Evolutionary conservation across 1,284 basidiomycete genomes (phyloP), one percentile per base, ranked within the genome.

Genomic region (Ceratobasidium sp.): DNA sequence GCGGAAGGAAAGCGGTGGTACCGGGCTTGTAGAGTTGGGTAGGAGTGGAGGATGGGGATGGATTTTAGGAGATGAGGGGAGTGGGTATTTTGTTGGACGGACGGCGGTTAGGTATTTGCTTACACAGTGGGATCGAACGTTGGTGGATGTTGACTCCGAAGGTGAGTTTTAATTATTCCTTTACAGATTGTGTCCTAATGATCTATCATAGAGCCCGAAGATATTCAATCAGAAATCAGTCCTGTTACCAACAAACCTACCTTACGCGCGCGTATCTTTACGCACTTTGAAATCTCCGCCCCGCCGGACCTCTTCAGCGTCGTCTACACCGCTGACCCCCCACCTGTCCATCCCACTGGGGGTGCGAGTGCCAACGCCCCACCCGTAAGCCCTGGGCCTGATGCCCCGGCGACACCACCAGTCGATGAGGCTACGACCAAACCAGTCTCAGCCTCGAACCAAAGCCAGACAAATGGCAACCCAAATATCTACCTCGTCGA

Each of bases 1-100:
- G 46, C 85, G 86, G 23, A 77, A 66, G 61, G 70, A 69, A 61
- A 86, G 89, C 64, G 84, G 81, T 0, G 82, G 81, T 2, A 82
- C 56, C 0, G 85, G 86, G 0, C 82, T 81, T 13, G 61, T 77
- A 33, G 71, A 93, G 82, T 87, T 94, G 49, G 92, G 90, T 1
- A 88, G 94, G 20, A 88, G 90, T 46, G 94, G 94, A 1, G 94
- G 94, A 0, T 95, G 92, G 92, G 94, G 94, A 0, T 94, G 93
- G 93, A 91, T 95, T 42, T 86, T 95, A 6, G 93, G 94, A 9
- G 93, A 95, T 83, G 93, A 94, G 83, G 94, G 94, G 7, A 91
- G 93, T 33, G 93, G 93, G 7, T 94, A 89, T 82, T 89, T 92
- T 81, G 90, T 94, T 78, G 93, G 94, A 3, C 88, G 92, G 49